Conservation (phyloP, 116 monocot species). For the Trichopus zeylanicus region DNA sequence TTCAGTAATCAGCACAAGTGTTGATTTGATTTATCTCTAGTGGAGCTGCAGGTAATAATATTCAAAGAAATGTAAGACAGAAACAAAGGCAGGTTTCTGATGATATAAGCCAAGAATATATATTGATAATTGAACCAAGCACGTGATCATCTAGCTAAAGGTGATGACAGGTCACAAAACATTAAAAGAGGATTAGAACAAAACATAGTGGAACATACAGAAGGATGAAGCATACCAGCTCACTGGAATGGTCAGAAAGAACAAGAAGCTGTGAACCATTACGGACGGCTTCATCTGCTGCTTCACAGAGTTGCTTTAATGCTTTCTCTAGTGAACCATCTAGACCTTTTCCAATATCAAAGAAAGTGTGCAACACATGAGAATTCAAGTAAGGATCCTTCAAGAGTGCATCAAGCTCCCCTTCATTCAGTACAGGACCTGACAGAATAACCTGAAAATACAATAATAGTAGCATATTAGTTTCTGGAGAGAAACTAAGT, state of each 20-base stretch:
- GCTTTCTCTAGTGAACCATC: conserved; percentile 71
- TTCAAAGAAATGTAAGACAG: no score
- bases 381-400: conserved; percentile 65
- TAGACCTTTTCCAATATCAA: conserved; percentile 84
- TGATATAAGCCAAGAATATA: not conserved
- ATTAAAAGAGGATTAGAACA: no score
- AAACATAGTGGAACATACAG: no score
- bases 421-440: conserved; percentile 91
- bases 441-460: conserved; percentile 62
- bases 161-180: no score
- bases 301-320: conserved; percentile 73
- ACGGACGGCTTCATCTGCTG: conserved; percentile 93
- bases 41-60: no score
- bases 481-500: not conserved
- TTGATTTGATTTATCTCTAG: no score
- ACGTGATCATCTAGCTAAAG: no score
- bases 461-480: not conserved
- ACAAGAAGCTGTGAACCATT: conserved; percentile 91
- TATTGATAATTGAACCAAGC: not conserved
- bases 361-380: conserved; percentile 69
- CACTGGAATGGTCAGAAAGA: conserved; percentile 85
- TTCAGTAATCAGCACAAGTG: no score
- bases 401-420: conserved; percentile 81
- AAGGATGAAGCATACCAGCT: conserved; percentile 43
- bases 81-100: not conserved